A percentile compares a stretch with the other conserved stretches of the same genome.
Evolutionary conservation across 2,329 filamentous ascomycete species (phyloP).

Genomic region (Aureobasidium sp.): DNA sequence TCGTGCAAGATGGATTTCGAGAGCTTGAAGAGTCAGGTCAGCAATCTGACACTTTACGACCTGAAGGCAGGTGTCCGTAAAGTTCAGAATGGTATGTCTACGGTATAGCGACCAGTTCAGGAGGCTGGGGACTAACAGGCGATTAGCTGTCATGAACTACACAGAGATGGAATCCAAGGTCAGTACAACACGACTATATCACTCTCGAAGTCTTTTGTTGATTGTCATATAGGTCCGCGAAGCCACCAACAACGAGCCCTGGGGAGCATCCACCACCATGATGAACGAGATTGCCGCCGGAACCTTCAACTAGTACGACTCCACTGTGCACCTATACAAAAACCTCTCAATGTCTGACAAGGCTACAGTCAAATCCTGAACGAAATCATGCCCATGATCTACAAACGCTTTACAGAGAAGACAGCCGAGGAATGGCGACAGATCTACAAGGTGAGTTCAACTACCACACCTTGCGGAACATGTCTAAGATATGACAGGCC

Average conservation of each 20-base stretch:
- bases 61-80: conserved; percentile 91
- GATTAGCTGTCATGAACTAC: conserved; percentile 88
- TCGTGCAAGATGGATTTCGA: conserved; percentile 69
- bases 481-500: conserved; percentile 32
- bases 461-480: conserved; percentile 16
- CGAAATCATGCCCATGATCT: conserved; percentile 99
- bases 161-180: conserved; percentile 80
- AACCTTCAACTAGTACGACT: conserved; percentile 89
- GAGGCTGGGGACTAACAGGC: conserved; percentile 5
- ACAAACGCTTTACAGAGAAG: conserved; percentile 98
- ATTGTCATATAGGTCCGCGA: conserved; percentile 66
- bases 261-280: conserved; percentile 72
- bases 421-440: conserved; percentile 97
- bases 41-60: conserved; percentile 89
- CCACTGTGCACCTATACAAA: neutral
- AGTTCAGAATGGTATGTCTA: conserved; percentile 79
- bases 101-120: neutral
- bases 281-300: conserved; percentile 99
- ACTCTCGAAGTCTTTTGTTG: neutral
- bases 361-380: conserved; percentile 82
- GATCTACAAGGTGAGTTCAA: conserved; percentile 77
- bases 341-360: conserved; percentile 17
- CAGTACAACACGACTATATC: conserved; percentile 11
- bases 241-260: conserved; percentile 98
- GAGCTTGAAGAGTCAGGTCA: conserved; percentile 76